Evolutionary conservation across 805 yeast species (phyloP), one percentile per base, ranked within the genome.

Genomic region (Barnettozyma populi): DNA sequence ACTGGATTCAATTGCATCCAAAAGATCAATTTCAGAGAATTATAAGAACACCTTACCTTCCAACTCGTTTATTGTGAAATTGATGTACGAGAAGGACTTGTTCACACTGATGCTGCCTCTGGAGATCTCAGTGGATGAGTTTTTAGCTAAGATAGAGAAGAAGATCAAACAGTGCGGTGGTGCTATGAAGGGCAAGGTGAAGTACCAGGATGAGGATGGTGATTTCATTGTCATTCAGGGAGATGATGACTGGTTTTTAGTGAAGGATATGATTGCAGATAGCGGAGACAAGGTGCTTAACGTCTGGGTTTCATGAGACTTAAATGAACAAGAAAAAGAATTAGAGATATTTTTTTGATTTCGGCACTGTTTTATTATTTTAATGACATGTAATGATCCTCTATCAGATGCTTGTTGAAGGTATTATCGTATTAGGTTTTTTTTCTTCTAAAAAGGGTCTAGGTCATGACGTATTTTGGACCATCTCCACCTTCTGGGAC

Each of bases 401-500:
- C 10, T 32, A 19, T 14, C 16, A 21, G 29, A 31, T 14, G 42
- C n/a, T 24, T 39, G 9, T 41, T 36, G n/a, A 21, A 25, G 16
- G 21, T 11, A 18, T 25, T 25, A 25, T 11, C 7, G 16, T 18
- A 20, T 7, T 19, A 24, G 19, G n/a, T 7, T 19, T 3, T 10
- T 32, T 21, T 21, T n/a, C n/a, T n/a, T n/a, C n/a, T 41, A 29
- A 31, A 27, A 16, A 20, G 20, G 7, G 25, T 34, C 34, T 45
- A 84, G 7, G 95, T 84, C 83, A 88, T 79, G 65, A 84, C 83
- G 65, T 94, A 94, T 67, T 94, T 94, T 48, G 99, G 99, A 13
- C 99, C 99, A 65, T 86, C 99, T 27, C 98, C 97, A 52, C 99
- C 98, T 71, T 94, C 98, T 7, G 99, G 99, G n/a, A 89, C 96